phyloP scores from a whole-genome alignment of 2,329 filamentous ascomycete genomes.

The Fusarium nisikadoi region DNA sequence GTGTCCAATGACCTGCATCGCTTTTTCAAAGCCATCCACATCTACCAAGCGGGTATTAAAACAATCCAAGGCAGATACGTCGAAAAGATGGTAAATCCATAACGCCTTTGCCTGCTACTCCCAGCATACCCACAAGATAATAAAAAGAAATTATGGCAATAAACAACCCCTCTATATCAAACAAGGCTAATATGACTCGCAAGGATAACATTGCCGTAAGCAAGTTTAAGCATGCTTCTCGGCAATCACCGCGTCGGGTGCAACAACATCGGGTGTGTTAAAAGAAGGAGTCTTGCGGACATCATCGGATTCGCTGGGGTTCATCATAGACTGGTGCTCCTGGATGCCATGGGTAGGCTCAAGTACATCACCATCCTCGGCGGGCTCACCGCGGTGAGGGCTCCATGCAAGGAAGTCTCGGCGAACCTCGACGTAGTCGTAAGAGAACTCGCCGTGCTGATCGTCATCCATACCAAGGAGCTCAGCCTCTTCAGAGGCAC shows the following conservation, averaged over 20 bases:
- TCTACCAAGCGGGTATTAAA: slow-evolving; percentile 42
- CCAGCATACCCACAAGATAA: slow-evolving; percentile 22
- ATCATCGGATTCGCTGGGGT: slow-evolving; percentile 45
- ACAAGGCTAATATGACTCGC: slow-evolving; percentile 33
- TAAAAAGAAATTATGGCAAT: neutral
- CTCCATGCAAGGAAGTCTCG: slow-evolving; percentile 91
- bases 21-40: slow-evolving; percentile 39
- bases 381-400: slow-evolving; percentile 74
- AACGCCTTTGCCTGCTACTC: slow-evolving; percentile 45
- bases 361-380: slow-evolving; percentile 66
- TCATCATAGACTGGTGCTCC: slow-evolving; percentile 64
- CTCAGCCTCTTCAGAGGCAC: slow-evolving; percentile 83
- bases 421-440: slow-evolving; percentile 90
- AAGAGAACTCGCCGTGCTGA: slow-evolving; percentile 89
- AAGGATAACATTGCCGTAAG: neutral
- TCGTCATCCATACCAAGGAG: slow-evolving; percentile 90
- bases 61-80: slow-evolving; percentile 18
- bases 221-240: slow-evolving; percentile 29
- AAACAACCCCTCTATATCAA: slow-evolving; percentile 33
- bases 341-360: slow-evolving; percentile 77
- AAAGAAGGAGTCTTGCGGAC: slow-evolving; percentile 40
- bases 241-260: slow-evolving; percentile 16
- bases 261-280: slow-evolving; percentile 18
- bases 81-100: slow-evolving; percentile 23
- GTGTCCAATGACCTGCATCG: slow-evolving; percentile 28